Conservation (phyloP, 2,329 filamentous ascomycete genomes). For the Phoma sp. region DNA sequence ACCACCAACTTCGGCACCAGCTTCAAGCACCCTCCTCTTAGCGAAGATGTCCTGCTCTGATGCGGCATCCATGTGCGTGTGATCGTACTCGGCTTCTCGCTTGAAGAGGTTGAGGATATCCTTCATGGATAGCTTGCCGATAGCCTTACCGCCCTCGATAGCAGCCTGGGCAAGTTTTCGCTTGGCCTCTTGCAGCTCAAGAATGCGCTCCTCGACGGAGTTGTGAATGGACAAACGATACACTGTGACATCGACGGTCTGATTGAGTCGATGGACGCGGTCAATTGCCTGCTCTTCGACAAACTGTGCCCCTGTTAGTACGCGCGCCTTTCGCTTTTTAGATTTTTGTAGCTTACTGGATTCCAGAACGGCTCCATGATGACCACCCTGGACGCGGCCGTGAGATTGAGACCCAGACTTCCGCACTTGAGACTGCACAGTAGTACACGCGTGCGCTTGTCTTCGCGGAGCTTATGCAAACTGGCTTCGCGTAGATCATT, state of each 20-base stretch:
- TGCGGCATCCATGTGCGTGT: constrained; percentile 50
- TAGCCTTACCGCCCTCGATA: constrained; percentile 81
- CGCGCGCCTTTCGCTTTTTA: neutral
- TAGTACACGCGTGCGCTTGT: constrained; percentile 77
- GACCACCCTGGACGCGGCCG: constrained; percentile 88
- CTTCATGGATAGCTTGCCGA: constrained; percentile 85
- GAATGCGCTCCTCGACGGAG: constrained; percentile 90
- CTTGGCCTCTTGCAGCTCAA: constrained; percentile 95
- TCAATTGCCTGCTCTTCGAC: constrained; percentile 99
- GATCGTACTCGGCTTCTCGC: constrained; percentile 65
- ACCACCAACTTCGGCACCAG: constrained; percentile 3
- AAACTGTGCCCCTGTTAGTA: constrained; percentile 62
- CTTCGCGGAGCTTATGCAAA: constrained; percentile 75
- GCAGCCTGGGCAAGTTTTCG: constrained; percentile 87
- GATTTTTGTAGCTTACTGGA: constrained; percentile 62
- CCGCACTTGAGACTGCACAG: constrained; percentile 95
- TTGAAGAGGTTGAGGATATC: constrained; percentile 93
- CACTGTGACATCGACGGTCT: constrained; percentile 91
- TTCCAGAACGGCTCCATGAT: constrained; percentile 99
- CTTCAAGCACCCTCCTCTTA: constrained; percentile 38
- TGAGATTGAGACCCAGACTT: constrained; percentile 89
- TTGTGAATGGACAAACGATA: constrained; percentile 89
- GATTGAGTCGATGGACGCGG: constrained; percentile 96
- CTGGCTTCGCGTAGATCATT: constrained; percentile 92
- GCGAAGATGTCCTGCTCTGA: constrained; percentile 44